Evolutionary conservation across 768 basidiomycete genomes (phyloP).

Genomic region (Tylopilus felleus): DNA sequence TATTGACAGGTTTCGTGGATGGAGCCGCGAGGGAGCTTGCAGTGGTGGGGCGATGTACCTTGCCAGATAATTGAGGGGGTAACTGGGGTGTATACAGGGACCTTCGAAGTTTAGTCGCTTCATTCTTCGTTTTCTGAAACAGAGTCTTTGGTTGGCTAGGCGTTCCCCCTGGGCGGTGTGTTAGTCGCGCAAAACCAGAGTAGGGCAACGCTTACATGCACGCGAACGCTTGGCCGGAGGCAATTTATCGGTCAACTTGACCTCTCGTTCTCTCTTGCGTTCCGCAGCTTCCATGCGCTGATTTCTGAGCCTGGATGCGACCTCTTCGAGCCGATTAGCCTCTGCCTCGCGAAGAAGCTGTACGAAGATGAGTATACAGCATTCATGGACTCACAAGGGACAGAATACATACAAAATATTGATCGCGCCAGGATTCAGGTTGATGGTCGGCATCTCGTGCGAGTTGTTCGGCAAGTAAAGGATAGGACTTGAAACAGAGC

Average conservation of each 20-base stretch:
- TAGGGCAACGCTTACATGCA: constrained; percentile 44
- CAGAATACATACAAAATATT: constrained; percentile 55
- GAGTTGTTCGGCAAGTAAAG: constrained; percentile 50
- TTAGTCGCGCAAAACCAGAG: constrained; percentile 10
- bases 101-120: constrained; percentile 66
- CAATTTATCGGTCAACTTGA: constrained; percentile 69
- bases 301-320: constrained; percentile 56
- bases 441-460: constrained; percentile 38
- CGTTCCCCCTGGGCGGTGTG: constrained; percentile 35
- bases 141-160: constrained; percentile 57
- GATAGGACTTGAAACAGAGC: constrained; percentile 60
- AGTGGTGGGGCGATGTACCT: constrained; percentile 37
- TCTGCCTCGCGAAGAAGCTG: constrained; percentile 60
- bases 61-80: constrained; percentile 51
- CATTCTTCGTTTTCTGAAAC: constrained; percentile 72
- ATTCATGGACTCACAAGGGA: background rate
- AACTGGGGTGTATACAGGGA: constrained; percentile 53
- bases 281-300: constrained; percentile 69
- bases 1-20: constrained; percentile 28
- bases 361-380: constrained; percentile 9
- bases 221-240: constrained; percentile 65
- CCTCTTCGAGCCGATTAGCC: constrained; percentile 60
- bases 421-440: constrained; percentile 64
- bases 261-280: constrained; percentile 71
- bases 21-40: constrained; percentile 35